Conservation (phyloP, 2,329 filamentous ascomycete genomes). For the Fusarium coicis region DNA sequence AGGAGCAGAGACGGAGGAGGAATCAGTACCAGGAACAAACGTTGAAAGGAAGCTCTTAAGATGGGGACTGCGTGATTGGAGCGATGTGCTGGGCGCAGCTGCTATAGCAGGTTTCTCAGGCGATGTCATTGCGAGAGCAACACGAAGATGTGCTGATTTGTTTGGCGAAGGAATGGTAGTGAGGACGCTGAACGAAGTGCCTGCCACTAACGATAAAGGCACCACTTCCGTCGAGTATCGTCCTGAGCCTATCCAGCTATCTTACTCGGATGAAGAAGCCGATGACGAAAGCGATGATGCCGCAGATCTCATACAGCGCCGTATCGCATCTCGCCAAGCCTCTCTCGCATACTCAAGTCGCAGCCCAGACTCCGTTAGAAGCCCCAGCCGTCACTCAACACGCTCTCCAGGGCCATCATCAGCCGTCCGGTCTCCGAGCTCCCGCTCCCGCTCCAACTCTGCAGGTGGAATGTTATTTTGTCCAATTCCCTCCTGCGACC, state of each 20-base stretch:
- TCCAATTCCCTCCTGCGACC: slow-evolving; percentile 51
- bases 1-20: slow-evolving; percentile 28
- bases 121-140: slow-evolving; percentile 73
- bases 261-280: slow-evolving; percentile 36
- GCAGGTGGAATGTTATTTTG: slow-evolving; percentile 52
- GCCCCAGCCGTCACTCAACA: slow-evolving; percentile 38
- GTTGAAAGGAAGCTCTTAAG: slow-evolving; percentile 44
- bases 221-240: slow-evolving; percentile 45
- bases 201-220: slow-evolving; percentile 36
- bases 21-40: slow-evolving; percentile 29
- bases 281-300: slow-evolving; percentile 43
- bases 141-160: slow-evolving; percentile 77
- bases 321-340: slow-evolving; percentile 45
- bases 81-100: slow-evolving; percentile 83
- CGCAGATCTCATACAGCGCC: slow-evolving; percentile 44
- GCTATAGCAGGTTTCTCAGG: slow-evolving; percentile 76
- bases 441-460: slow-evolving; percentile 44
- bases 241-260: slow-evolving; percentile 44
- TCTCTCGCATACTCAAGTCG: slow-evolving; percentile 45
- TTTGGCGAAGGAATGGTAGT: slow-evolving; percentile 80
- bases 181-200: slow-evolving; percentile 60
- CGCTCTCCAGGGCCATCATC: slow-evolving; percentile 29
- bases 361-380: slow-evolving; percentile 39
- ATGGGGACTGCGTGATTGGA: slow-evolving; percentile 78
- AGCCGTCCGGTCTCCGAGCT: slow-evolving; percentile 23